Base-by-base conservation (phyloP, 352 stramenopile genomes). In the Globisporangium rhizosaccharum region DNA sequence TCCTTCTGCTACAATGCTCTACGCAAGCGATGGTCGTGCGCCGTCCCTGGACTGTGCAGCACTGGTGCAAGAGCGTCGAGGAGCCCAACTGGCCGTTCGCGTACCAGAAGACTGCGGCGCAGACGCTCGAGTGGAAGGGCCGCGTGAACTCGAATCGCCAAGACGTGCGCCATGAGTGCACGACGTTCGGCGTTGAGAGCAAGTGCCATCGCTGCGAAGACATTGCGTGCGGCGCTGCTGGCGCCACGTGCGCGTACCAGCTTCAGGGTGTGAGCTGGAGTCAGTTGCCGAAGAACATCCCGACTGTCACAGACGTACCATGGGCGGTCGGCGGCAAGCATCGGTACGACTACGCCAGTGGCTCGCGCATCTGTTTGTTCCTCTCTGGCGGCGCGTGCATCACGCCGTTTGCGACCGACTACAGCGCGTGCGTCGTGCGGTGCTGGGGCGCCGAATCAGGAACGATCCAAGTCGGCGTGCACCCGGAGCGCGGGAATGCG, bases 141-240 rank as follows among this genome's bases (percentile, higher is more conserved):
- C 75, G 92, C 37, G 75, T 72, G 42, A 97, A 96, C 45, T 72
- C 75, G 0, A 98, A 97, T 62, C 52, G 63, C 20, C 93, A 98
- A 69, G 90, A 98, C 71, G 79, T 98, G 59, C 78, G 94, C n/a
- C 92, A 98, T 63, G 54, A 73, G 57, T 99, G 94, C 69, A 65
- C 76, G 10, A 76, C 84, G 10, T 85, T 87, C 7, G 96, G 96
- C 33, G 90, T 97, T 8, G 73, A 87, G 56, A 96, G 78, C 68
- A 98, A 98, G 70, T 99, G 96, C 66, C 93, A 98, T 57, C 71
- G 92, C 33, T 99, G 96, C 60, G 77, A 95, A 49, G 70, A 94
- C 30, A 94, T 98, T 54, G 70, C 60, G 4, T 98, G 94, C 62
- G 83, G 60, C 17, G 20, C 51, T 3, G 53, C 53, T 17, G 59